A percentile compares a stretch with the other conserved stretches of the same genome.
These are phyloP conservation scores for Botrytis fragariae DNA, from an alignment of 2,329 filamentous ascomycete genomes.

Conservation along the genomic window DNA sequence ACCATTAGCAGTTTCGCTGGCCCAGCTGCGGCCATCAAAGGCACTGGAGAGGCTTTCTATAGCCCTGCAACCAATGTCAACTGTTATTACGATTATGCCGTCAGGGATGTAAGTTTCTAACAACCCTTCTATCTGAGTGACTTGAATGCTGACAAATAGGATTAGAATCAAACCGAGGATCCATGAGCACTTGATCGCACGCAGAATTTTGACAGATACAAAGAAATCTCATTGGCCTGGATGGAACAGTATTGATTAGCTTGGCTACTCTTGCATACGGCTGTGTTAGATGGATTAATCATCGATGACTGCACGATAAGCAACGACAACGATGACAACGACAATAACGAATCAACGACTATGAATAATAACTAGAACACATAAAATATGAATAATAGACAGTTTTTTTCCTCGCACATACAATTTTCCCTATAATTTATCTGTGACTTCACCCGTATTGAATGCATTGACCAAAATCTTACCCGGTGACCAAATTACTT, in stretches of 20 bases:
- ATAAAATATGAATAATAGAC: not conserved
- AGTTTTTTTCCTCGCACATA: not conserved
- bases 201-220: not conserved
- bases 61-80: conserved; percentile 2
- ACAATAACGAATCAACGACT: not conserved
- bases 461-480: not conserved
- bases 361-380: not conserved
- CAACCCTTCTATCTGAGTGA: not conserved
- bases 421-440: not conserved
- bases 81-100: conserved; percentile 7
- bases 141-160: not conserved
- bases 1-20: conserved; percentile 11
- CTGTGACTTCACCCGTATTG: not conserved
- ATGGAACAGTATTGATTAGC: not conserved
- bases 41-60: conserved; percentile 8
- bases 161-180: conserved; percentile 8
- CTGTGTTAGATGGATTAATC: not conserved
- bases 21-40: not conserved
- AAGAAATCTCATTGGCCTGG: not conserved
- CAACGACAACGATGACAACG: not conserved
- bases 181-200: not conserved
- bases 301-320: not conserved
- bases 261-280: not conserved
- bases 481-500: not conserved
- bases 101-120: conserved; percentile 13